phyloP scores from a whole-genome alignment of 768 basidiomycete genomes.

The Suillus hirtellus region DNA sequence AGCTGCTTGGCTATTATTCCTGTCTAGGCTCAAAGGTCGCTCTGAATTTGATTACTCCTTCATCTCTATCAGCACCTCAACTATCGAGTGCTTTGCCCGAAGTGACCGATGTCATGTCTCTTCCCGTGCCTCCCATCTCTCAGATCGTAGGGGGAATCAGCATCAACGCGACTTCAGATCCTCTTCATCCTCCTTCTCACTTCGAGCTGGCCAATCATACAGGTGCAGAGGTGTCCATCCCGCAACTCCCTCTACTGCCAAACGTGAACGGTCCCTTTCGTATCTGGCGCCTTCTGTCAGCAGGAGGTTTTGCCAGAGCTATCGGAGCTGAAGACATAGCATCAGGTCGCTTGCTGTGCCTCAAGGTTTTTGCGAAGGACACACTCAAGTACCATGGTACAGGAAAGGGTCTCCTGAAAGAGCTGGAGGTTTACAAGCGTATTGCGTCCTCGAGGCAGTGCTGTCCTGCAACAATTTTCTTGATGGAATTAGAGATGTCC shows the following conservation, averaged over 20 bases:
- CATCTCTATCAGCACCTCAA: not conserved
- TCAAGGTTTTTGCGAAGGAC: conserved; percentile 36
- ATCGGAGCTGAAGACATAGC: conserved; percentile 25
- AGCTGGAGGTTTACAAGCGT: conserved; percentile 37
- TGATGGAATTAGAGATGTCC: conserved; percentile 40
- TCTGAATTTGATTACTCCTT: conserved; percentile 11
- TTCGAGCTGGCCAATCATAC: not conserved
- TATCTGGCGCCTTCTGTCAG: conserved; percentile 19
- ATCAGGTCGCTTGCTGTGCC: conserved; percentile 38
- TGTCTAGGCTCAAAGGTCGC: conserved; percentile 11
- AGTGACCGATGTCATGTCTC: not conserved
- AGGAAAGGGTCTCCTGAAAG: conserved; percentile 26
- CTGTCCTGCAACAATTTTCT: conserved; percentile 31
- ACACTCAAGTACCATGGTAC: conserved; percentile 15
- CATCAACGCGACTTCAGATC: not conserved
- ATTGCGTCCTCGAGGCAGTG: conserved; percentile 26
- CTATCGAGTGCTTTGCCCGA: not conserved
- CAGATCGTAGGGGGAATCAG: not conserved
- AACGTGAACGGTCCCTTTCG: conserved; percentile 25
- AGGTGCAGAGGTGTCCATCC: not conserved
- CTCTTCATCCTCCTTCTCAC: not conserved
- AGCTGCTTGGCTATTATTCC: conserved; percentile 17
- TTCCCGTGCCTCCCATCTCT: not conserved
- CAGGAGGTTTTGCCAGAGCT: conserved; percentile 22
- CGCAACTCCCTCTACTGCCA: not conserved